These are phyloP conservation scores for Fulvia fulva DNA, from an alignment of 2,329 filamentous ascomycete genomes.

Conservation along the genomic window DNA sequence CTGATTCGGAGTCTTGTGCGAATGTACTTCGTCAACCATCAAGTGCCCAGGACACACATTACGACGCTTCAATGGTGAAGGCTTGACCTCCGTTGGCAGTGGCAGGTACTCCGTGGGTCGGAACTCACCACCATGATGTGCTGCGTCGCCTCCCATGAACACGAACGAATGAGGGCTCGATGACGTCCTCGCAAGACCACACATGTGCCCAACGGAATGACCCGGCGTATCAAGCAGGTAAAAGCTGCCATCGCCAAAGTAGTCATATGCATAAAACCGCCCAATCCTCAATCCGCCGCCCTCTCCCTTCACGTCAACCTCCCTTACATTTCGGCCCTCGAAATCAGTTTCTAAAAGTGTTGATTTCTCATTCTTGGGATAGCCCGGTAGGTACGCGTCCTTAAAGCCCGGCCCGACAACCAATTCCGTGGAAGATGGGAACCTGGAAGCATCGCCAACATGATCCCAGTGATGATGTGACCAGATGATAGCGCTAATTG, in stretches of 20 bases:
- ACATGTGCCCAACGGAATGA: conserved; percentile 50
- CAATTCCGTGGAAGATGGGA: conserved; percentile 41
- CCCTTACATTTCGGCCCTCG: conserved; percentile 35
- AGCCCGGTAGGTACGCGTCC: conserved; percentile 41
- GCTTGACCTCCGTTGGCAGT: conserved; percentile 33
- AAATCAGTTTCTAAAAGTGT: conserved; percentile 42
- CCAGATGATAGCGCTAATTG: conserved; percentile 33
- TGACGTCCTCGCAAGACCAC: conserved; percentile 45
- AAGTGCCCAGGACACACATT: conserved; percentile 40
- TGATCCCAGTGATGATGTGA: conserved; percentile 38
- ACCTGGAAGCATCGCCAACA: conserved; percentile 40
- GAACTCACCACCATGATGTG: conserved; percentile 35
- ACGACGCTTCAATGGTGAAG: conserved; percentile 23
- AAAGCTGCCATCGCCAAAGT: conserved; percentile 55
- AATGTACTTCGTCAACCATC: conserved; percentile 39
- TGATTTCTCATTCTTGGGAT: conserved; percentile 39
- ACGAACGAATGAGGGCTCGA: conserved; percentile 41
- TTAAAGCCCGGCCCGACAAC: conserved; percentile 50
- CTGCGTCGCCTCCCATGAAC: conserved; percentile 49
- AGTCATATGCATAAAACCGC: conserved; percentile 48
- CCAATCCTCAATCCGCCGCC: conserved; percentile 41
- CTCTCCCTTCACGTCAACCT: conserved; percentile 36
- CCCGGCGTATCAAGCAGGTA: conserved; percentile 54
- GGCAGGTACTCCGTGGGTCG: conserved; percentile 43
- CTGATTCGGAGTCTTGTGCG: conserved; percentile 29